Conservation (phyloP, 1,284 basidiomycete species). For the Ceratobasidium sp. region DNA sequence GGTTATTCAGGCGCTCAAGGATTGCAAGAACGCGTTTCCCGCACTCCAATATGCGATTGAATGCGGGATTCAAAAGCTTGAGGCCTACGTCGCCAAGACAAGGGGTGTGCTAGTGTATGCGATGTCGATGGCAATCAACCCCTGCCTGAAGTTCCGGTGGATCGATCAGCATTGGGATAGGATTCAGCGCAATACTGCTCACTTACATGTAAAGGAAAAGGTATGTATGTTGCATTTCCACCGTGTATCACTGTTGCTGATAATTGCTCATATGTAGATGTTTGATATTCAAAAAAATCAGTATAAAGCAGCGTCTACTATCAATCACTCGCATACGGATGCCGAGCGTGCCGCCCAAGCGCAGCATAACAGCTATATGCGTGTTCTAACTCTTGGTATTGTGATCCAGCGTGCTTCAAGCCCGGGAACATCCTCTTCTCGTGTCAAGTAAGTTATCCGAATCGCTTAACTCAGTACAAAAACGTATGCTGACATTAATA, state of each 20-base stretch:
- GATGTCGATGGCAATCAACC: conserved; percentile 23
- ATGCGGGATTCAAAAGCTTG: conserved; percentile 1
- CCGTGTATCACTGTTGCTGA: not conserved
- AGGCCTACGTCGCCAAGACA: conserved; percentile 15
- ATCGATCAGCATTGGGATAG: conserved; percentile 30
- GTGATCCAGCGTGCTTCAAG: not conserved
- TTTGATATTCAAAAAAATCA: conserved; percentile 1
- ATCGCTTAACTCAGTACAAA: not conserved
- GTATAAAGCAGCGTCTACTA: not conserved
- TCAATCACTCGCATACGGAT: not conserved
- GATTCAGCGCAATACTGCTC: not conserved
- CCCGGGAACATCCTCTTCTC: not conserved
- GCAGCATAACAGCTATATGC: conserved; percentile 20
- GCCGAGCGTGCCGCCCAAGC: conserved; percentile 7
- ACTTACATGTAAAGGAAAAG: not conserved
- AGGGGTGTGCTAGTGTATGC: conserved; percentile 10
- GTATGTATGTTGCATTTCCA: not conserved
- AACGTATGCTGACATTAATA: not conserved
- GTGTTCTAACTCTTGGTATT: not conserved
- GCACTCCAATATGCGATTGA: conserved; percentile 15
- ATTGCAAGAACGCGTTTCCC: not conserved
- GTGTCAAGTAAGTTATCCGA: not conserved
- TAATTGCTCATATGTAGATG: not conserved
- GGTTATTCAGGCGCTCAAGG: conserved; percentile 23
- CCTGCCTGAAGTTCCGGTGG: conserved; percentile 28